Percentiles rank a stretch among this genome's conserved stretches.
phyloP scores from a whole-genome alignment of 371 early-diverging fungal species.

The Lichtheimia hyalospora region DNA sequence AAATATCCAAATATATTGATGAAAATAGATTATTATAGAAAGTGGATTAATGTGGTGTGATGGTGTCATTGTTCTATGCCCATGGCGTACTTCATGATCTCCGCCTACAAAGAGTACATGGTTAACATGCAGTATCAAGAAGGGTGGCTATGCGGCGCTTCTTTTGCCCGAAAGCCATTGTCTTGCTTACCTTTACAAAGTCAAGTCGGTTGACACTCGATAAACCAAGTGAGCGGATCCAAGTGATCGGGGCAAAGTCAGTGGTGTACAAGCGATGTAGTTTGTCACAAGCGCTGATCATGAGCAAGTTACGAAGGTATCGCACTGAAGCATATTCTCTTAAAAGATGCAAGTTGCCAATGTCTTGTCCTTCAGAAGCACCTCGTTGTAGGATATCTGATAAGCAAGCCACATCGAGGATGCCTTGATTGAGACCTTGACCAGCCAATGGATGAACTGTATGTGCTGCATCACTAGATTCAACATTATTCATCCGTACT shows the following conservation, averaged over 20 bases:
- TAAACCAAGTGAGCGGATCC: conserved; percentile 70
- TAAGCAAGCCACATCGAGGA: conserved; percentile 82
- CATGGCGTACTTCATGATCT: conserved; percentile 68
- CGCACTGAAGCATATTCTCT: conserved; percentile 77
- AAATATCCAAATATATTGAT: too few species aligned
- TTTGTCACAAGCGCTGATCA: conserved; percentile 85
- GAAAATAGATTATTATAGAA: too few species aligned
- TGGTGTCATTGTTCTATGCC: conserved; percentile 41
- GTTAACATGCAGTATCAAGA: not conserved
- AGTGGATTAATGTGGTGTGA: too few species aligned
- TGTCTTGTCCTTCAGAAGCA: conserved; percentile 73
- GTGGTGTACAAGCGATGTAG: conserved; percentile 77
- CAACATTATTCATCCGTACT: not conserved
- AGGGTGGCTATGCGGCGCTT: not conserved
- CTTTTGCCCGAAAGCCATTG: not conserved
- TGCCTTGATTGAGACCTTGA: conserved; percentile 93
- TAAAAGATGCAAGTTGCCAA: conserved; percentile 68
- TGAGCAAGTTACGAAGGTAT: conserved; percentile 77
- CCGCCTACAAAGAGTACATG: conserved; percentile 29
- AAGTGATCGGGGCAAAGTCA: conserved; percentile 58
- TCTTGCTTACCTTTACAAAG: conserved; percentile 53
- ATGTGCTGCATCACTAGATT: conserved; percentile 92
- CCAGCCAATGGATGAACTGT: conserved; percentile 96
- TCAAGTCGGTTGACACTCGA: conserved; percentile 62
- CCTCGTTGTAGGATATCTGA: conserved; percentile 63